Conservation (phyloP, 495 filamentous ascomycete genomes). For the Penicillium subrubescens region DNA sequence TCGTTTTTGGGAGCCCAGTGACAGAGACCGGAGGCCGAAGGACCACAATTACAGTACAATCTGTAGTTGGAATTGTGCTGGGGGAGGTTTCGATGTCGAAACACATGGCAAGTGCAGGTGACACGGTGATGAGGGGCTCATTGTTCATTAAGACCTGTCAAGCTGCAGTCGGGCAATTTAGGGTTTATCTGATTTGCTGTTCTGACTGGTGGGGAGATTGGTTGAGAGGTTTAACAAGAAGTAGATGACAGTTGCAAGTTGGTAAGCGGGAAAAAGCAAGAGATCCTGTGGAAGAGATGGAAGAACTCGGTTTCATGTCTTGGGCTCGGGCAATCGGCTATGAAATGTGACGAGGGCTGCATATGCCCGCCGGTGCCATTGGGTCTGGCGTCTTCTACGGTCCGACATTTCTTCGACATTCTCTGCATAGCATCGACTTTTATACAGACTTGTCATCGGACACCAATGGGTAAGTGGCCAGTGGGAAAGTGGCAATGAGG, state of each 20-base stretch:
- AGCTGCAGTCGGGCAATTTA: not conserved
- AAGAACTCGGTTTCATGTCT: not conserved
- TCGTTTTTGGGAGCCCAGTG: conserved; percentile 19
- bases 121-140: not conserved
- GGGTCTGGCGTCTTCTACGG: not conserved
- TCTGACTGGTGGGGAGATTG: not conserved
- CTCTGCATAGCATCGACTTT: not conserved
- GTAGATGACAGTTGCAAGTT: not conserved
- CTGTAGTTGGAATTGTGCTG: not conserved
- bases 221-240: not conserved
- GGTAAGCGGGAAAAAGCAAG: not conserved
- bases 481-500: not conserved
- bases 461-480: not conserved
- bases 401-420: not conserved
- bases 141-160: not conserved
- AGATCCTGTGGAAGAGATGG: not conserved
- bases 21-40: not conserved
- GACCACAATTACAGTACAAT: not conserved
- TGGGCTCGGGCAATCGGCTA: not conserved
- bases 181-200: conserved; percentile 1
- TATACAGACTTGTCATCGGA: conserved; percentile 5
- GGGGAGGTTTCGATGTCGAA: conserved; percentile 7
- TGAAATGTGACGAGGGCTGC: conserved; percentile 15
- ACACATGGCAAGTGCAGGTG: conserved; percentile 23
- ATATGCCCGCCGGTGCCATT: not conserved